phyloP scores from a whole-genome alignment of 2,329 filamentous ascomycete genomes.

The Zarea fungicola region DNA sequence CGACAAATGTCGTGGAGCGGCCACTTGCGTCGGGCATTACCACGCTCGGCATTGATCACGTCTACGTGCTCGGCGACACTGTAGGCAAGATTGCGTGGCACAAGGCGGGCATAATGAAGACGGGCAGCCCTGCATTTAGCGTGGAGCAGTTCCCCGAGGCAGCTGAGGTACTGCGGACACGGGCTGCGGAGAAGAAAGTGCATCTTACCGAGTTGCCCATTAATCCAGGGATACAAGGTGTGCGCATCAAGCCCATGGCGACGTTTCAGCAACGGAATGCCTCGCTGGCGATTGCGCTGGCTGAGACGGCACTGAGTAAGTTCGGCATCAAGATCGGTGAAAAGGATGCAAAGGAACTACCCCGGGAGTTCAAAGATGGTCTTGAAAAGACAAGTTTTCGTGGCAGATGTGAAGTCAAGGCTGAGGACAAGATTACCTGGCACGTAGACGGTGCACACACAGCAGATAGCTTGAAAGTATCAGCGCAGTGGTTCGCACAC shows the following conservation, averaged over 20 bases:
- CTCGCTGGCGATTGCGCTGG: constrained; percentile 46
- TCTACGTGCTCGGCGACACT: constrained; percentile 56
- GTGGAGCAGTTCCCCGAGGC: constrained; percentile 45
- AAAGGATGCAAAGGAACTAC: constrained; percentile 35
- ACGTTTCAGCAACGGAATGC: constrained; percentile 57
- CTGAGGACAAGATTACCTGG: constrained; percentile 61
- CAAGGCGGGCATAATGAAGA: constrained; percentile 67
- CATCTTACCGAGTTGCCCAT: constrained; percentile 40
- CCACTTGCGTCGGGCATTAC: constrained; percentile 58
- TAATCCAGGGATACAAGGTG: constrained; percentile 40
- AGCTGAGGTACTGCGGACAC: constrained; percentile 38
- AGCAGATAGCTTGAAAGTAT: constrained; percentile 77
- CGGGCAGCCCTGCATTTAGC: constrained; percentile 52
- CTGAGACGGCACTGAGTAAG: constrained; percentile 43
- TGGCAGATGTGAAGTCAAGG: constrained; percentile 67
- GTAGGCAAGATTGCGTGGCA: constrained; percentile 67
- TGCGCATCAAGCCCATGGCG: constrained; percentile 47
- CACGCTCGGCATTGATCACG: constrained; percentile 65
- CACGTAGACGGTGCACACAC: constrained; percentile 94
- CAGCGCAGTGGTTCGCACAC: constrained; percentile 73
- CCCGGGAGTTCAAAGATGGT: constrained; percentile 63
- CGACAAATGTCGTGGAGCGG: constrained; percentile 59
- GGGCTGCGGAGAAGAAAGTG: constrained; percentile 50
- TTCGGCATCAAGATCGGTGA: constrained; percentile 31
- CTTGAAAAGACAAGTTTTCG: constrained; percentile 71